Conservation (phyloP, 805 yeast species). For the Metschnikowia peoriensis region DNA sequence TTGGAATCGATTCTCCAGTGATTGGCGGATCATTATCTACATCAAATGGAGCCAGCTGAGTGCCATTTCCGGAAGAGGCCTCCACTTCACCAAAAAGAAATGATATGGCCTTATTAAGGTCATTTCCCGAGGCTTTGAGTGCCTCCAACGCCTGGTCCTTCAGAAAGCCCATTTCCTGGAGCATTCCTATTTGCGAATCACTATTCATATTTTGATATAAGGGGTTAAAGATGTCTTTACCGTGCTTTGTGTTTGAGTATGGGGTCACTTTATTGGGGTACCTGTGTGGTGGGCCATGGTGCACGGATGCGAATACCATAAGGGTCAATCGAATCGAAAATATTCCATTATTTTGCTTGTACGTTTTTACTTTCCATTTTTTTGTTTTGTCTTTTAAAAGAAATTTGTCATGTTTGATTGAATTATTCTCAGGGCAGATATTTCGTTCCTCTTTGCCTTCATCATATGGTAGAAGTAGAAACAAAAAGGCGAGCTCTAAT, state of each 20-base stretch:
- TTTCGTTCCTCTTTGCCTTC: too few relatives aligned
- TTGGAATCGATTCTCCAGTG: slow-evolving; percentile 18
- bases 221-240: not conserved
- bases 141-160: slow-evolving; percentile 17
- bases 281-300: not conserved
- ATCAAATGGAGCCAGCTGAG: slow-evolving; percentile 11
- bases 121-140: slow-evolving; percentile 15
- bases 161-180: slow-evolving; percentile 22
- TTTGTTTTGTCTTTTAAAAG: too few relatives aligned
- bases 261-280: not conserved
- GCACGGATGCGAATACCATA: not conserved
- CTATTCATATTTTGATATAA: slow-evolving; percentile 7
- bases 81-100: slow-evolving; percentile 20
- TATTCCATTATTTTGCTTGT: too few relatives aligned
- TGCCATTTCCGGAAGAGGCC: slow-evolving; percentile 10
- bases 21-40: slow-evolving; percentile 3
- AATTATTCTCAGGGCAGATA: too few relatives aligned
- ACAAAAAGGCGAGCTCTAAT: too few relatives aligned
- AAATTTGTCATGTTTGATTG: too few relatives aligned
- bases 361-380: too few relatives aligned
- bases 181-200: slow-evolving; percentile 13
- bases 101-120: slow-evolving; percentile 19
- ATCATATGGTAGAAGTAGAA: too few relatives aligned
- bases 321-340: too few relatives aligned
- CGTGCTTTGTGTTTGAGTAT: not conserved